These are phyloP conservation scores for Avena sativa DNA, from an alignment of 176 grass and related monocot genomes.

Conservation along the genomic window DNA sequence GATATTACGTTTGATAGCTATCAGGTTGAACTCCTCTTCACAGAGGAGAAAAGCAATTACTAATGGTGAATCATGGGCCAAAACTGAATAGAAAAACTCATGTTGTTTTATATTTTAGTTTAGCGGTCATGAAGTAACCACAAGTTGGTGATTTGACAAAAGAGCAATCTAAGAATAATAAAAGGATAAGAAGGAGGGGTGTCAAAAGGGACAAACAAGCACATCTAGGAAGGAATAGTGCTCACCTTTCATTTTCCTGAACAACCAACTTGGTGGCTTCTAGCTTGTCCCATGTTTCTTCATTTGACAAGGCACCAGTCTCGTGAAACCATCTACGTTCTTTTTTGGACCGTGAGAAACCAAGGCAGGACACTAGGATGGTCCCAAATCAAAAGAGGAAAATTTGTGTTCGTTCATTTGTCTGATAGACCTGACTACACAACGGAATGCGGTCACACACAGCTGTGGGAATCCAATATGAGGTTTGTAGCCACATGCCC, in stretches of 20 bases:
- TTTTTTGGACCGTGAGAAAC: constrained; percentile 29
- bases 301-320: constrained; percentile 45
- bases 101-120: constrained; percentile 15
- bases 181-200: not conserved
- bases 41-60: not conserved
- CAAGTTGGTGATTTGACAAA: constrained; percentile 34
- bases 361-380: constrained; percentile 40
- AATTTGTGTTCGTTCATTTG: constrained; percentile 45
- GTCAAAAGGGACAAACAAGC: constrained; percentile 39
- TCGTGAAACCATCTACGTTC: constrained; percentile 38
- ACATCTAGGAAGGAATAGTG: constrained; percentile 27
- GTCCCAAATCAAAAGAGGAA: constrained; percentile 31
- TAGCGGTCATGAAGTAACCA: constrained; percentile 4
- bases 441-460: constrained; percentile 31
- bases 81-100: constrained; percentile 16
- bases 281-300: constrained; percentile 40
- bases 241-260: constrained; percentile 37
- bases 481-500: not conserved
- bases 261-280: constrained; percentile 30
- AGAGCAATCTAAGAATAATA: constrained; percentile 2
- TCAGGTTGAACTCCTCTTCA: constrained; percentile 45
- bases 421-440: constrained; percentile 23
- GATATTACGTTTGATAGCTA: constrained; percentile 41
- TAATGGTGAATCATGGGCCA: constrained; percentile 28
- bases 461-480: constrained; percentile 43